Evolutionary conservation across 208 protist genomes (phyloP), one percentile per base, ranked within the genome.

Genomic region (Leishmania aethiopica): DNA sequence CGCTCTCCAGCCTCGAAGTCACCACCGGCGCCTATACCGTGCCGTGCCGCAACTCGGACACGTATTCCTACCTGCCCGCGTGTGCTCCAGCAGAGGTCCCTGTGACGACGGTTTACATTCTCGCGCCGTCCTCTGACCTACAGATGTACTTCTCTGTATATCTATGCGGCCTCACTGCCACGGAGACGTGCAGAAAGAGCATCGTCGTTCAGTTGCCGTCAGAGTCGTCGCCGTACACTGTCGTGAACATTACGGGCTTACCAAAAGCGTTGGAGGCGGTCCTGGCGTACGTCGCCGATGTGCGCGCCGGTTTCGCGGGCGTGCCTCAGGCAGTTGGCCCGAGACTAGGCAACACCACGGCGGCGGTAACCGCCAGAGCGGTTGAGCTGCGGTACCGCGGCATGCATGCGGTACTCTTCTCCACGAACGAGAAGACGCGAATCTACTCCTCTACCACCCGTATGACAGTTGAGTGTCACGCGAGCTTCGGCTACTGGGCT

Each of bases 401-500:
- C 82, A 78, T 89, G 37, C 42, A 67, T 28, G 89, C 83, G 17
- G 67, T 73, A n/a, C 85, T 96, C 45, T 95, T 92, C 74, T 88
- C 90, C 5, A 79, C 74, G 0, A 83, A 81, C 37, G 90, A 94
- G 77, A 91, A 82, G 49, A 40, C 82, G 47, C 84, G 80, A 5
- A 80, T 59, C 10, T 91, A 88, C 84, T 79, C 74, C 37, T 42
- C 74, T 2, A 51, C 55, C 8, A 78, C 86, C 15, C 78, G 71
- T 13, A 51, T 82, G 45, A 79, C 83, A 0, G 40, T 86, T 6
- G 25, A 79, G 71, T 96, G 92, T 78, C 66, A 84, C 32, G 10
- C 86, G 13, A 84, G 51, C 40, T 87, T 79, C 47, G 88, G 77
- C 35, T 86, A 92, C 49, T 97, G 94, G 94, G 88, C 90, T 17